Percentiles rank a stretch among this genome's conserved stretches.
Conservation (phyloP, 495 filamentous ascomycete genomes). For the Neurospora sp. region DNA sequence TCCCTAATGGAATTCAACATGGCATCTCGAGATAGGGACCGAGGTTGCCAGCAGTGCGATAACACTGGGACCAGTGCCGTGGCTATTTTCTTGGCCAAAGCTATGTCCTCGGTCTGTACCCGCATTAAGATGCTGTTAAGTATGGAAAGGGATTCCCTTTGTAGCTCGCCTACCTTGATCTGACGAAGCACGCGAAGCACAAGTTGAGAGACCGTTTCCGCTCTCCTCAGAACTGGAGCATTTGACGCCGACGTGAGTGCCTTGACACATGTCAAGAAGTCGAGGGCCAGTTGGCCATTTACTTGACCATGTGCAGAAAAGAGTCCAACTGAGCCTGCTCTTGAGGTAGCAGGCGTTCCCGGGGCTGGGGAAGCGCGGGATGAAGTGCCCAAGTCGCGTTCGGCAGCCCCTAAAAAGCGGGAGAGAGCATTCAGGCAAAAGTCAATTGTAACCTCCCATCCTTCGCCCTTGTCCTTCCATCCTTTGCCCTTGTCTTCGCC, state of each 20-base stretch:
- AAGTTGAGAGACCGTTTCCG: slow-evolving; percentile 45
- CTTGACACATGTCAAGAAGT: slow-evolving; percentile 57
- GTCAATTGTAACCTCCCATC: slow-evolving; percentile 57
- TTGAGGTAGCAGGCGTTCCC: slow-evolving; percentile 16
- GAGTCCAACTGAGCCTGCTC: slow-evolving; percentile 14
- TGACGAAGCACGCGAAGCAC: slow-evolving; percentile 50
- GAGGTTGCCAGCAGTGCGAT: slow-evolving; percentile 58
- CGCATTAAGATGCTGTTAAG: slow-evolving; percentile 61
- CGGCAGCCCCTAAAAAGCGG: slow-evolving; percentile 29
- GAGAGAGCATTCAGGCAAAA: slow-evolving; percentile 54
- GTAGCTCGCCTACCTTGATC: slow-evolving; percentile 46
- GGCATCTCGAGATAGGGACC: slow-evolving; percentile 59
- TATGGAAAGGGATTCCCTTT: slow-evolving; percentile 60
- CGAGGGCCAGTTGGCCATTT: slow-evolving; percentile 30
- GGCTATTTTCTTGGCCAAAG: slow-evolving; percentile 47
- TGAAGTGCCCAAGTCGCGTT: slow-evolving; percentile 18
- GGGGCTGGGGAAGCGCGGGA: slow-evolving; percentile 34
- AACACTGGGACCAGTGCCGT: slow-evolving; percentile 59
- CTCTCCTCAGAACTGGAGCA: slow-evolving; percentile 54
- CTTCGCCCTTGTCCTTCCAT: slow-evolving; percentile 54
- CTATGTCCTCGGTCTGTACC: slow-evolving; percentile 55
- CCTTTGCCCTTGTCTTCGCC: slow-evolving; percentile 36
- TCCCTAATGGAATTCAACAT: slow-evolving; percentile 49
- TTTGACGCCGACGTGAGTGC: slow-evolving; percentile 57
- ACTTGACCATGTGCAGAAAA: slow-evolving; percentile 15